Conservation (phyloP, 441 rosid genomes). For the Hypseocharis bilobata region DNA sequence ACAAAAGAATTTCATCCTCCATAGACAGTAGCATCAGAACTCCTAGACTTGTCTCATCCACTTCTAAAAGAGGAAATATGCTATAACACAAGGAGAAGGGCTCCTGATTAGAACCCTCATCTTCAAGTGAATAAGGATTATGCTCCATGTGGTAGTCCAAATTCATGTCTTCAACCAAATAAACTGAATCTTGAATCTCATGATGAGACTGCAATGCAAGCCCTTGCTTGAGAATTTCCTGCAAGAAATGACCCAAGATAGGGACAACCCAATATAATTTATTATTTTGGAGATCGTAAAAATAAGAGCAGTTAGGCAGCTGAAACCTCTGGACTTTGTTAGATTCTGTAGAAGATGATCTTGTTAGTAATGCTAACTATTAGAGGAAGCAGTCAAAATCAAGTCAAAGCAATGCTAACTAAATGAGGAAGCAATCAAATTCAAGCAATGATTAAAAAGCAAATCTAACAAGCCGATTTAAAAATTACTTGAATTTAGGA, state of each 20-base stretch:
- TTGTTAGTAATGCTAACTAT: too few species aligned
- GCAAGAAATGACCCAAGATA: slow-evolving; percentile 22
- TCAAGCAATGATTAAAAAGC: background rate
- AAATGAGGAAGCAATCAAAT: slow-evolving; percentile 4
- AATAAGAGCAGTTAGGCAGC: background rate
- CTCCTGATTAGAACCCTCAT: slow-evolving; percentile 38
- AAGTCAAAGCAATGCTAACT: too few species aligned
- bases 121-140: slow-evolving; percentile 31
- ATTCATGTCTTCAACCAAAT: slow-evolving; percentile 41
- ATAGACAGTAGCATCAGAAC: slow-evolving; percentile 27
- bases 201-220: slow-evolving; percentile 23
- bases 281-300: slow-evolving; percentile 10
- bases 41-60: slow-evolving; percentile 48
- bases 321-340: background rate
- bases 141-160: slow-evolving; percentile 39
- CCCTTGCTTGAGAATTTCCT: slow-evolving; percentile 40
- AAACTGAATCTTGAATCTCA: slow-evolving; percentile 40
- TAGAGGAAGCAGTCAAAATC: slow-evolving; percentile 1
- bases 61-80: slow-evolving; percentile 60
- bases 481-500: background rate
- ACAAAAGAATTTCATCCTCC: slow-evolving; percentile 42
- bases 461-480: background rate
- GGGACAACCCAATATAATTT: slow-evolving; percentile 8
- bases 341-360: background rate
- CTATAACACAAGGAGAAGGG: slow-evolving; percentile 27